Evolutionary conservation across 2,329 filamentous ascomycete genomes (phyloP), one percentile per base, ranked within the genome.

Genomic region (Penicillium sp.): DNA sequence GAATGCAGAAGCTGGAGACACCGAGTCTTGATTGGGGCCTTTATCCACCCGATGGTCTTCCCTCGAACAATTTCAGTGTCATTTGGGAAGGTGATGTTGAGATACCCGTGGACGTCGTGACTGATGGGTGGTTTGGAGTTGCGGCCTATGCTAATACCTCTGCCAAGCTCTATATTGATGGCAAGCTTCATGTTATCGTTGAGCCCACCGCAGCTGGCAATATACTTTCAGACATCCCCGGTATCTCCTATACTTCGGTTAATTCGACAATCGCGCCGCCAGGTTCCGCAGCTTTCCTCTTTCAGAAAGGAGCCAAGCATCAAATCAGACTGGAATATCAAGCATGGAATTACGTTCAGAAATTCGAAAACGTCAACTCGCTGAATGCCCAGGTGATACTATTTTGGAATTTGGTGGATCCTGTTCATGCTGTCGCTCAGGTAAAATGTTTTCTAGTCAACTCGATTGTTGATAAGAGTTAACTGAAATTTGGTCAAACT

Each of bases 341-440:
- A 50, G 75, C 77, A 11, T 80, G 72, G 65, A 78, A 78, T 47
- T 62, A 61, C 75, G 0, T 70, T 70, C 60, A 74, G n/a, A 59
- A 59, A 26, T 26, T 59, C 26, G 77, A 72, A 45, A 79, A 78
- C 50, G 65, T 72, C 0, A 71, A 72, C 39, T 76, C 75, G 0
- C 61, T 80, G 1, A 80, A 80, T 52, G 74, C 77, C 1, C 74
- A 79, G 58, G 65, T 80, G 2, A 57, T 77, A 9, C 62, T 80
- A 0, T 80, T 79, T 62, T 80, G 78, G 78, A 80, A 80, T 62
- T 69, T 80, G 16, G 75, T 79, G 29, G 74, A 75, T 63, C 69
- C 71, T 8, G 64, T 69, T 2, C 60, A 70, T 3, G 63, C 68
- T 10, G 50, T 69, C 14, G 51, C 60, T n/a, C 65, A 57, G 39